Evolutionary conservation across 345 rosid genomes (phyloP), one percentile per base, ranked within the genome.

Genomic region (Microcos paniculata): DNA sequence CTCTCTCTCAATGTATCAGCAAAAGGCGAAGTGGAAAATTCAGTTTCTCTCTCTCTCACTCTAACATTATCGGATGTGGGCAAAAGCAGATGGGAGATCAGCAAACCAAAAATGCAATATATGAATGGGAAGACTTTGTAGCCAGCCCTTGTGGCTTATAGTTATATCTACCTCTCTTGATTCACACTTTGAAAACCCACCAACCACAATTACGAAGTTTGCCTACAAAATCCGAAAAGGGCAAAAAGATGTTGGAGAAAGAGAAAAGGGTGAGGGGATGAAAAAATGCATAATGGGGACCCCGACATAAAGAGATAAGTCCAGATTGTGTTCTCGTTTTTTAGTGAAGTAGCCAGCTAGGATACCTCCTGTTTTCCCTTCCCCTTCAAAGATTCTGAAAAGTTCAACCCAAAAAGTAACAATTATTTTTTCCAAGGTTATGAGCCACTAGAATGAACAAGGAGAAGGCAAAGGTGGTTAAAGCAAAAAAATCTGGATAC

Each of bases 291-390:
- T 3, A 61, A 67, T 62, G 74, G 24, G 31, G 82, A 40, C 69
- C 84, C 84, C 77, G 1, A 13, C 14, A 56, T 42, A 1, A 31
- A 56, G 24, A 49, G 61, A 64, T 13, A 58, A 74, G 8, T 72
- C 72, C 81, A 71, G 58, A 78, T 74, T 38, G 18, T 71, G 62
- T 71, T 68, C 33, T 73, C 75, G 81, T 80, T 74, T 74, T 82
- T 31, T 82, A 62, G 83, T 80, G 87, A 72, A 52, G 42, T 21
- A 21, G 81, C 79, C 84, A 82, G 85, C 82, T 55, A 61, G 61
- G 74, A 24, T 15, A 16, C 21, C 52, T 4, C 1, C 2, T 73
- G 11, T 9, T 12, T 12, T 52, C 21, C 21, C 16, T 62, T 57
- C 62, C 35, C 80, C 46, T 16, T 13, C 4, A 79, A 59, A 70